Base-by-base conservation (phyloP, 106 monocot species). In the Acorus gramineus region DNA sequence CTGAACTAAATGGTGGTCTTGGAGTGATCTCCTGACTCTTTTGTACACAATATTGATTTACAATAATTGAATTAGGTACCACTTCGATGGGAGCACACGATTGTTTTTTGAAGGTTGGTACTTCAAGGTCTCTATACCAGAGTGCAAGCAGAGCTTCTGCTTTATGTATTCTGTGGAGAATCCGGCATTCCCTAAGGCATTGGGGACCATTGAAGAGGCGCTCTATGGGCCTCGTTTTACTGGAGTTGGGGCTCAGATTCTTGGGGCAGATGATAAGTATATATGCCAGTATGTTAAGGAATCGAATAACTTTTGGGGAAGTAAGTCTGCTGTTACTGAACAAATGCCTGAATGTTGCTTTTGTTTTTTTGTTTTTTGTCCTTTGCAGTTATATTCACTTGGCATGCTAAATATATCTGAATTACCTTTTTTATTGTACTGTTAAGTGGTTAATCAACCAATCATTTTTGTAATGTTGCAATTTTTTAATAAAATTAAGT, bases 121-220 rank as follows among this genome's bases (percentile, higher is more conserved):
- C 69, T 91, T 96, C 71, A 96, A 86, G 79, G 87, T 96, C 10
- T 83, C 96, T 0, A 88, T 96, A 47, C 91, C 91, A 2, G 54
- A 96, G 62, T 63, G 70, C 46, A 61, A 72, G 52, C 91, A 96
- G 64, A 96, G 80, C 77, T 96, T 96, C 72, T 96, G 96, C 63
- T 96, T 96, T 64, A 96, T 91, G 96, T 96, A 96, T 50, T 90
- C 96, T 0, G 79, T 88, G 64, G 91, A 96, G 71, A 96, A 85
- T 68, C 96, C 96, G 47, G 70, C 82, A 3, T 96, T 96, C 55
- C 68, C 72, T 47, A 85, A 81, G 61, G 90, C 87, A 50, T 76
- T 91, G 82, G 67, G 77, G 11, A 54, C 52, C 57, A 13, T 87
- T 50, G 91, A 96, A 12, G 76, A 46, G 55, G 45, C 62, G 3